Evolutionary conservation across 208 protist genomes (phyloP), one percentile per base, ranked within the genome.

Genomic region (Wallacemonas sp.): DNA sequence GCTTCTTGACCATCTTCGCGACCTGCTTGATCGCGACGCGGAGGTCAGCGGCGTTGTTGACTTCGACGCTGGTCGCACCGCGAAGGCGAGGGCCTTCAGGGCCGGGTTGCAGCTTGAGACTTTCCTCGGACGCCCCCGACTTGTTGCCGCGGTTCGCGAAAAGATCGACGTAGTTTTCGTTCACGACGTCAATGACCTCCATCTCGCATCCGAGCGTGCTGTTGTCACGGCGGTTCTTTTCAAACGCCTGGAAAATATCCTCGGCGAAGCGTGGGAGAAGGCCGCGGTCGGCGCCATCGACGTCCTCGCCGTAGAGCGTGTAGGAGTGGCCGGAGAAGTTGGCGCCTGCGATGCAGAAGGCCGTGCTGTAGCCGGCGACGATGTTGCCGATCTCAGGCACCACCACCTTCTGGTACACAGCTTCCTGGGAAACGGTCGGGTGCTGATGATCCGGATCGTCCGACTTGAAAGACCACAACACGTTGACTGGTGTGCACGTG

Each of bases 241-340:
- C 70, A 39, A 95, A 87, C n/a, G 76, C 81, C 16, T 68, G 55
- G 41, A 92, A 80, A 30, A 92, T 89, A 41, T 92, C 83, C 43
- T 93, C 87, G 2, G 70, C 78, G 65, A 93, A 95, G 38, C 86
- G 90, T 14, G 83, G 87, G 39, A 93, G 49, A 39, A 95, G 76
- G 14, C 86, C 86, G 65, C 90, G 75, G 8, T 78, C 58, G 12
- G 73, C 21, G 19, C 76, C 78, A 16, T 91, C 78, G 29, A 82
- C 66, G 56, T 82, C 74, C 47, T 78, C 69, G 47, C 90, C 90
- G 76, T 92, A 95, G 36, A 95, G 62, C 2, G 90, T 89, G 72
- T 89, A 90, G 21, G 79, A 52, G 38, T 83, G 79, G 2, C 90
- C 90, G 62, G 75, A 84, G 55, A 75, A 75, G 23, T 81, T 56